phyloP scores from a whole-genome alignment of 768 basidiomycete species.

The Amanita inopinata region DNA sequence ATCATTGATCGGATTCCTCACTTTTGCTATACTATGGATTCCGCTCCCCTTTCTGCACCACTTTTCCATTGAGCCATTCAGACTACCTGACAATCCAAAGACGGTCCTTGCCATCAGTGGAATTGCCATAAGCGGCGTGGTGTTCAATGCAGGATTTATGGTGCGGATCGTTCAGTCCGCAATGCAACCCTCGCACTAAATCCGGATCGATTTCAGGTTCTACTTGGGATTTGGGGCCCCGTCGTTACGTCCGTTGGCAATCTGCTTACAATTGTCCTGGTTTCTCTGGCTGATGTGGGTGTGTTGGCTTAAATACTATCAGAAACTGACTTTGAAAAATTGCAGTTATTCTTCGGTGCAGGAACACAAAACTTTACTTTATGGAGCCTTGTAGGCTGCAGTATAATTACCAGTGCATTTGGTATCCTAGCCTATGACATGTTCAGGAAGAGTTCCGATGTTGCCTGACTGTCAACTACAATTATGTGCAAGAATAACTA shows the following conservation, averaged over 20 bases:
- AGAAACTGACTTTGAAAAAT: conserved; percentile 1
- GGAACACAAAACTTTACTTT: conserved; percentile 50
- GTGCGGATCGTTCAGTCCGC: conserved; percentile 26
- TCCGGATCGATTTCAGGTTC: conserved; percentile 34
- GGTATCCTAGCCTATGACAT: conserved; percentile 70
- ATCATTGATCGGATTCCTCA: conserved; percentile 69
- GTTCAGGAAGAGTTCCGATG: conserved; percentile 24
- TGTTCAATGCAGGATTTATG: conserved; percentile 86
- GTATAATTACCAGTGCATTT: conserved; percentile 76
- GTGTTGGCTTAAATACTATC: background rate
- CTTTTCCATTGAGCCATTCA: conserved; percentile 54
- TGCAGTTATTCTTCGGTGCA: conserved; percentile 47
- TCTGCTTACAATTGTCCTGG: conserved; percentile 90
- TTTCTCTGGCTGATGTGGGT: conserved; percentile 66
- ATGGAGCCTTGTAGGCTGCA: conserved; percentile 70
- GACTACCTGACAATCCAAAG: conserved; percentile 40
- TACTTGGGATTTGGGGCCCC: conserved; percentile 83
- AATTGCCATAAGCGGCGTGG: conserved; percentile 61
- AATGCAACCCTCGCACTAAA: conserved; percentile 4
- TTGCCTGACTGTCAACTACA: background rate
- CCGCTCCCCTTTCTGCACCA: conserved; percentile 69
- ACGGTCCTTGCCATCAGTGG: conserved; percentile 48
- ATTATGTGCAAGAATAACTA: background rate
- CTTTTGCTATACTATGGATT: conserved; percentile 67
- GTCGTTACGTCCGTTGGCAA: conserved; percentile 83